Evolutionary conservation across 202 grass and related monocot species (phyloP).

Genomic region (Zizania palustris): DNA sequence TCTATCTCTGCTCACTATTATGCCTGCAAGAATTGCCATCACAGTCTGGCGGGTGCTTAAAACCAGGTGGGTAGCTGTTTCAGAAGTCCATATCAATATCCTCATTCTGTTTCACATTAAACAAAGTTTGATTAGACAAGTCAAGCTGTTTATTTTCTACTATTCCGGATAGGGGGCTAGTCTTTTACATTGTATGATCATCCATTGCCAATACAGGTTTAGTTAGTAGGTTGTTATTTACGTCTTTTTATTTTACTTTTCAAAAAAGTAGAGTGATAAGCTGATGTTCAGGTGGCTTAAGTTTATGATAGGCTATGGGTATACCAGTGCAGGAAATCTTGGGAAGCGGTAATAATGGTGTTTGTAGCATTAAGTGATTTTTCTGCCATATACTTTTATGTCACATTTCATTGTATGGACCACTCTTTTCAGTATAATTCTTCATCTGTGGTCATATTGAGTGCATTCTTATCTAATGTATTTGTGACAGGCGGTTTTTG

Average conservation of each 20-base stretch:
- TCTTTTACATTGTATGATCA: slow-evolving; percentile 10
- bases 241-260: neutral
- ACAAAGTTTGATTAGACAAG: slow-evolving; percentile 22
- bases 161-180: neutral
- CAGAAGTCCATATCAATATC: neutral
- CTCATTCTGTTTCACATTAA: neutral
- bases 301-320: neutral
- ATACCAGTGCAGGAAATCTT: slow-evolving; percentile 21
- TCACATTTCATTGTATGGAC: neutral
- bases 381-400: slow-evolving; percentile 14
- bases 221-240: slow-evolving; percentile 2
- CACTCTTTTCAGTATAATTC: slow-evolving; percentile 21
- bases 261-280: neutral
- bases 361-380: slow-evolving; percentile 6
- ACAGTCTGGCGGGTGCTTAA: slow-evolving; percentile 83
- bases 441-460: neutral
- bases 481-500: slow-evolving; percentile 76
- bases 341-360: neutral
- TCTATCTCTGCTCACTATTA: slow-evolving; percentile 95
- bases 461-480: slow-evolving; percentile 25
- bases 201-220: slow-evolving; percentile 1
- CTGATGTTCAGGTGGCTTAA: neutral
- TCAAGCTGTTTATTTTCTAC: slow-evolving; percentile 13
- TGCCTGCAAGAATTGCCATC: slow-evolving; percentile 91
- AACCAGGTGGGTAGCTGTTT: slow-evolving; percentile 64